These are phyloP conservation scores for Colletotrichum liriopes DNA, from an alignment of 2,329 filamentous ascomycete genomes.

Conservation along the genomic window DNA sequence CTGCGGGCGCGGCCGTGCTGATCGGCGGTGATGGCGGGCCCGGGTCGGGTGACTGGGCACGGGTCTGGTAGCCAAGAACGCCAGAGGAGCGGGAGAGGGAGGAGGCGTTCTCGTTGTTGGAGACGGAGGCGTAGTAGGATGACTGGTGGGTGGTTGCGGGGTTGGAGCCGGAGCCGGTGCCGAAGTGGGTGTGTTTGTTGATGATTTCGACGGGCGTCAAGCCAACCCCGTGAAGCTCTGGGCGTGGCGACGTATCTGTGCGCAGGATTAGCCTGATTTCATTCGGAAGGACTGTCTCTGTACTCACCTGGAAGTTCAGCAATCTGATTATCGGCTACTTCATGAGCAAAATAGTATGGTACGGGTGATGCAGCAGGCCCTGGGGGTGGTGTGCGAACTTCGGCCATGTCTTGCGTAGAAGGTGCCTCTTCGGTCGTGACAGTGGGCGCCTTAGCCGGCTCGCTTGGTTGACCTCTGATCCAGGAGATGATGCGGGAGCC, in stretches of 20 bases:
- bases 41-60: conserved; percentile 39
- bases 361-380: conserved; percentile 42
- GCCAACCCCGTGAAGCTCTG: conserved; percentile 63
- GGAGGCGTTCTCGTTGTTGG: conserved; percentile 42
- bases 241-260: conserved; percentile 60
- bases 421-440: conserved; percentile 62
- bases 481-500: conserved; percentile 66
- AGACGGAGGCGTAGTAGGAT: conserved; percentile 47
- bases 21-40: conserved; percentile 21
- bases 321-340: conserved; percentile 62
- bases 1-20: conserved; percentile 18
- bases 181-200: conserved; percentile 53
- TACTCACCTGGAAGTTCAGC: conserved; percentile 64
- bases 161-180: conserved; percentile 44
- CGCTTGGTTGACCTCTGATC: conserved; percentile 63
- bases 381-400: conserved; percentile 45
- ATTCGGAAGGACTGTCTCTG: accelerated
- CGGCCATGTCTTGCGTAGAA: conserved; percentile 58
- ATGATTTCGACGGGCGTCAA: conserved; percentile 59
- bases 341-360: conserved; percentile 45
- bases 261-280: background rate
- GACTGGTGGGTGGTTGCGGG: conserved; percentile 50
- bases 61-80: conserved; percentile 33
- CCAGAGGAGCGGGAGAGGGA: conserved; percentile 41
- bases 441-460: conserved; percentile 60